A percentile compares a stretch with the other conserved stretches of the same genome.
phyloP scores from a whole-genome alignment of 768 basidiomycete genomes.

The Mrakia hoshinonis region DNA sequence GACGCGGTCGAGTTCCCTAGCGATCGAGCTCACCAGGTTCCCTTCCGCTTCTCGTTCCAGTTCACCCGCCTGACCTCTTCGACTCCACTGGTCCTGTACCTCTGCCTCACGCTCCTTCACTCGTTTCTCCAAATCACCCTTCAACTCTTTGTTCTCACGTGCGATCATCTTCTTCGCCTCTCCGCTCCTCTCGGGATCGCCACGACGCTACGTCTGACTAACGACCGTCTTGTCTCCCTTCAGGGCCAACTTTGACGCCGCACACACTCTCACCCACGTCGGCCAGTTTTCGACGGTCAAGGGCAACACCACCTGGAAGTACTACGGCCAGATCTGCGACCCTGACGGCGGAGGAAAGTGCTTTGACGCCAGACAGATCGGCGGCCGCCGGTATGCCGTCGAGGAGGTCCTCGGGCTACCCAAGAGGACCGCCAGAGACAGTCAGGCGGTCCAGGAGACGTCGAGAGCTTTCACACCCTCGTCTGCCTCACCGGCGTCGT shows the following conservation, averaged over 20 bases:
- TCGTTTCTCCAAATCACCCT: slow-evolving; percentile 3
- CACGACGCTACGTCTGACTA: not conserved
- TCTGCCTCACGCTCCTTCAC: slow-evolving; percentile 9
- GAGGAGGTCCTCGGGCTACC: not conserved
- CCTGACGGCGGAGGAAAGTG: not conserved
- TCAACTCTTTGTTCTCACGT: slow-evolving; percentile 10
- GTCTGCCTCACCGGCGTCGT: not conserved
- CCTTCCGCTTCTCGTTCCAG: not conserved
- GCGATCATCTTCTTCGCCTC: not conserved
- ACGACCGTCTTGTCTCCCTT: not conserved
- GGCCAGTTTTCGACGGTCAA: not conserved
- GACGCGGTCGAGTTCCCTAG: not conserved
- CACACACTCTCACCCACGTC: not conserved
- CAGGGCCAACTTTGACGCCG: slow-evolving; percentile 10
- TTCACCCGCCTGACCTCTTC: slow-evolving; percentile 6
- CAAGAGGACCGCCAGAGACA: no score
- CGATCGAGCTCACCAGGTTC: not conserved
- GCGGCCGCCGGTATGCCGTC: not conserved
- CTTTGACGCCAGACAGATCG: not conserved
- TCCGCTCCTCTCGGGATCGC: not conserved
- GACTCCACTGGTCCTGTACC: slow-evolving; percentile 8
- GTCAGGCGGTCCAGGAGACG: no score
- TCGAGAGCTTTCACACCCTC: not conserved
- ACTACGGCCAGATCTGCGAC: slow-evolving; percentile 13
- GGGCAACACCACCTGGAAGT: not conserved